Evolutionary conservation across 495 filamentous ascomycete genomes (phyloP).

Genomic region (Penicillium cinerascens): DNA sequence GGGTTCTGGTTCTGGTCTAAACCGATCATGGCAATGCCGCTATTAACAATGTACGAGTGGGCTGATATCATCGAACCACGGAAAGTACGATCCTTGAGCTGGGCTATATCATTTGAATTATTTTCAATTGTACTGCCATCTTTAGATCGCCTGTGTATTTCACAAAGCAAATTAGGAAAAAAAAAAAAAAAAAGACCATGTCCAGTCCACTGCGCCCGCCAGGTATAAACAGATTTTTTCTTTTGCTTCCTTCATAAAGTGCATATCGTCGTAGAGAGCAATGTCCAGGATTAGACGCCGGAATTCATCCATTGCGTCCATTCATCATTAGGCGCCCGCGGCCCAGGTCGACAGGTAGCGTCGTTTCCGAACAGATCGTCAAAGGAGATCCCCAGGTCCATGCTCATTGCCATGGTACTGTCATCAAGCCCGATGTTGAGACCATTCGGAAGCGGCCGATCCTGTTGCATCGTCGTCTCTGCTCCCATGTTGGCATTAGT

Average conservation of each 20-base stretch:
- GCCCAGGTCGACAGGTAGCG: slow-evolving; percentile 18
- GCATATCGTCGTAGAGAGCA: slow-evolving; percentile 22
- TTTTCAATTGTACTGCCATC: neutral
- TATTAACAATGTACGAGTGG: neutral
- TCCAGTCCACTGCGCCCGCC: slow-evolving; percentile 11
- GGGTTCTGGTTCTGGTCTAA: slow-evolving; percentile 12
- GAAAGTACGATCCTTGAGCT: neutral
- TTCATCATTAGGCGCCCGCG: slow-evolving; percentile 32
- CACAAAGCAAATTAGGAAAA: neutral
- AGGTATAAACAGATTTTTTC: slow-evolving; percentile 22
- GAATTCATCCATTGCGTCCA: slow-evolving; percentile 46
- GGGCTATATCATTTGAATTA: neutral
- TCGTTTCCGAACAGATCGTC: slow-evolving; percentile 44
- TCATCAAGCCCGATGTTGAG: slow-evolving; percentile 33
- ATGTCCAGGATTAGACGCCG: slow-evolving; percentile 3
- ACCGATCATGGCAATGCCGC: slow-evolving; percentile 7
- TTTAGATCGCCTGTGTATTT: neutral
- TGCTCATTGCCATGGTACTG: slow-evolving; percentile 28
- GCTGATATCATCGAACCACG: neutral
- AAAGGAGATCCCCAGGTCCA: slow-evolving; percentile 39
- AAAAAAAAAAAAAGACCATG: slow-evolving; percentile 4
- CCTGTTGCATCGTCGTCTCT: slow-evolving; percentile 20
- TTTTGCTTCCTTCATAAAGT: slow-evolving; percentile 19
- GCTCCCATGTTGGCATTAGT: slow-evolving; percentile 12
- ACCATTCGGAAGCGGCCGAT: slow-evolving; percentile 16